phyloP scores from a whole-genome alignment of 2,329 filamentous ascomycete species.

The Fusarium sambucinum region DNA sequence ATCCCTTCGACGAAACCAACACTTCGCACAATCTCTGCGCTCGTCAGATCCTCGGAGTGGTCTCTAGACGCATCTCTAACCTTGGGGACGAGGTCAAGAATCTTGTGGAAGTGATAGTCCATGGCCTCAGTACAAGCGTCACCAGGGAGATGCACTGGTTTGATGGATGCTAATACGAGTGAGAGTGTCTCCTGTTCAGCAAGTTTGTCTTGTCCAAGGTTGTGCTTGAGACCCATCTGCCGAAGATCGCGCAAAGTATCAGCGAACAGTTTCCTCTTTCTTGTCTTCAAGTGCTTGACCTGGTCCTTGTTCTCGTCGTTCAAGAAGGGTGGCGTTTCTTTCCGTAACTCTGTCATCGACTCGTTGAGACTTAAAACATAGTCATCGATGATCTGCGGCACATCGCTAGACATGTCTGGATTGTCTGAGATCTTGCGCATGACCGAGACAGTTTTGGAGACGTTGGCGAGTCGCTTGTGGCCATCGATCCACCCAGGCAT shows the following conservation, averaged over 20 bases:
- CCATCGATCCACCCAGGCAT: slow-evolving; percentile 57
- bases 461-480: slow-evolving; percentile 77
- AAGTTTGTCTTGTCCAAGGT: slow-evolving; percentile 79
- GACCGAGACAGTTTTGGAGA: slow-evolving; percentile 75
- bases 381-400: slow-evolving; percentile 69
- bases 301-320: slow-evolving; percentile 87
- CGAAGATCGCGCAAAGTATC: slow-evolving; percentile 86
- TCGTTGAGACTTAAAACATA: slow-evolving; percentile 78
- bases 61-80: slow-evolving; percentile 75
- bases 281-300: slow-evolving; percentile 89
- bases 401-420: slow-evolving; percentile 65
- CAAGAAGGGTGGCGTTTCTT: slow-evolving; percentile 83
- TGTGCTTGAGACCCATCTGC: slow-evolving; percentile 90
- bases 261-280: slow-evolving; percentile 90
- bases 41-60: slow-evolving; percentile 86
- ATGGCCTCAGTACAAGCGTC: slow-evolving; percentile 53
- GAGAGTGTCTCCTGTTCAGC: slow-evolving; percentile 79
- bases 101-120: slow-evolving; percentile 82
- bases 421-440: slow-evolving; percentile 75
- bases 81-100: slow-evolving; percentile 78
- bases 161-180: slow-evolving; percentile 72
- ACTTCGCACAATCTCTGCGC: slow-evolving; percentile 82
- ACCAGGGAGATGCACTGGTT: slow-evolving; percentile 54
- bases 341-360: slow-evolving; percentile 79
- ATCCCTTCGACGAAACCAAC: slow-evolving; percentile 90